phyloP scores from a whole-genome alignment of 2,329 filamentous ascomycete species.

The Fusarium burgessii region DNA sequence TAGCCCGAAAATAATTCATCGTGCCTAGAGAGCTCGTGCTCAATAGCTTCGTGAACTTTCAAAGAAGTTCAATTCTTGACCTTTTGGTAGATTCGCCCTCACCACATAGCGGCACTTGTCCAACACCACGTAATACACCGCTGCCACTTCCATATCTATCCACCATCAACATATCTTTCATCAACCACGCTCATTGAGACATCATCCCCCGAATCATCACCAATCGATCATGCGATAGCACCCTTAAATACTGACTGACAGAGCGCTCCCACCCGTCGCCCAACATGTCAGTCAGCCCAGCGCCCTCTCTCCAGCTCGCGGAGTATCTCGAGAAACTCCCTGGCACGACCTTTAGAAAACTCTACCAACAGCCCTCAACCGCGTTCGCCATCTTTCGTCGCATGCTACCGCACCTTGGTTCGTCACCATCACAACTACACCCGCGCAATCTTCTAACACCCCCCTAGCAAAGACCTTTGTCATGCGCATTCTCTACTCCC shows the following conservation, averaged over 20 bases:
- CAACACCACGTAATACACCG: not conserved
- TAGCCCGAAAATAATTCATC: constrained; percentile 25
- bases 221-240: constrained; percentile 44
- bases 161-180: accelerated
- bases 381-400: constrained; percentile 95
- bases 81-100: accelerated
- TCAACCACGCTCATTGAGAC: not conserved
- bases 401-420: constrained; percentile 93
- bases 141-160: accelerated
- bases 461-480: constrained; percentile 88
- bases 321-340: constrained; percentile 95
- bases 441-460: constrained; percentile 10
- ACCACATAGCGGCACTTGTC: not conserved
- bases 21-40: constrained; percentile 33
- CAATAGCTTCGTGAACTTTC: constrained; percentile 17
- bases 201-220: not conserved
- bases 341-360: constrained; percentile 87
- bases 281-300: constrained; percentile 60
- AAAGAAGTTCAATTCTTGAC: not conserved
- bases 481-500: constrained; percentile 94
- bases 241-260: constrained; percentile 44
- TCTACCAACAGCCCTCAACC: constrained; percentile 96
- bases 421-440: constrained; percentile 34
- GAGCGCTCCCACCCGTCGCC: constrained; percentile 43
- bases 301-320: constrained; percentile 72